Base-by-base conservation (phyloP, 306 rosid species). In the Prunus fruticosa region DNA sequence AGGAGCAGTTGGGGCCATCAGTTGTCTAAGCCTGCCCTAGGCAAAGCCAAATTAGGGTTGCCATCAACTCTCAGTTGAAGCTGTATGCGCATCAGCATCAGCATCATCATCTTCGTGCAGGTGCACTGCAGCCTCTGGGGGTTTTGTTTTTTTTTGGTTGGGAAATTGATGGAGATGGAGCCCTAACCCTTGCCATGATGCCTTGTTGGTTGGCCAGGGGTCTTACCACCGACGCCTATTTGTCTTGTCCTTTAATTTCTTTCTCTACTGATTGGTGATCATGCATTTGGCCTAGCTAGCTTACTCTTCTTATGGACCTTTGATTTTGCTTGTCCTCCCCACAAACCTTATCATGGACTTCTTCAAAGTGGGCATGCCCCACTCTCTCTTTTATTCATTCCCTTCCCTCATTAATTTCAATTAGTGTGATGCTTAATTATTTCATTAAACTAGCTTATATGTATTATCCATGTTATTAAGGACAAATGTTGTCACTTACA, bases 181-280 rank as follows among this genome's bases (percentile, higher is more conserved):
- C 32, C 57, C 50, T 28, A 30, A 65, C 14, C 43, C 75, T 19
- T 19, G 43, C 75, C 78, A 71, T 70, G 30, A 46, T 56, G 73
- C 68, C 23, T 32, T 79, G 84, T 73, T 76, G 80, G 88, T 79
- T 79, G 88, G 86, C 78, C 57, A 69, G 82, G 80, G 82, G 46
- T 79, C 76, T 27, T 79, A 82, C 83, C 85, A 81, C 87, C 83
- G 85, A 86, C 86, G 43, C 60, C 22, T 12, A 62, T 79, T 22
- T 81, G 74, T 54, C 73, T 22, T 79, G 50, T 72, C 71, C 43
- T 27, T 54, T 64, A 7, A 6, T 27, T 6, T 56, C 3, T 58
- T 41, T 43, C 60, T 11, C 18, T 16, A 38, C 43, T 38, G 43
- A 38, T 38, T 38, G 43, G 7, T 7, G 43, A 38, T 38, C 43